A percentile compares a stretch with the other conserved stretches of the same genome.
Conservation (phyloP, 441 rosid genomes). For the Brassica balearica region DNA sequence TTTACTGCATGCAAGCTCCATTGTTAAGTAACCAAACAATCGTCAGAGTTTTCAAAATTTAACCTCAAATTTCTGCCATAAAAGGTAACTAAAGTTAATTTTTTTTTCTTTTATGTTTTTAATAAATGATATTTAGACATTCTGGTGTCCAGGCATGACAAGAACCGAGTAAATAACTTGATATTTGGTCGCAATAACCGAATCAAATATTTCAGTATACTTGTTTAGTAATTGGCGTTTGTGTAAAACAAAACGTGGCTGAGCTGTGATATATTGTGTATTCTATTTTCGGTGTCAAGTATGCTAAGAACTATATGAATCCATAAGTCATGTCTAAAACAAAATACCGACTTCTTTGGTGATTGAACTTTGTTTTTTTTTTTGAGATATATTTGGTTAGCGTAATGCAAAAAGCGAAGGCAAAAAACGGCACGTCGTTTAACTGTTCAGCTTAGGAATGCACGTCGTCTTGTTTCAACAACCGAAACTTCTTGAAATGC, state of each 20-base stretch:
- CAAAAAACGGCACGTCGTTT: constrained; percentile 2
- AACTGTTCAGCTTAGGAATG: not conserved
- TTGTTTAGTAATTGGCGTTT: too few species aligned
- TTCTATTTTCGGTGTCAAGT: too few species aligned
- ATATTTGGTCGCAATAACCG: not conserved
- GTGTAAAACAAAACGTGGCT: too few species aligned
- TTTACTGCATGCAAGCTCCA: constrained; percentile 30
- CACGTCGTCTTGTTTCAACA: constrained; percentile 24
- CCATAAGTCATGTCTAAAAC: not conserved
- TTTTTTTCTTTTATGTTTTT: constrained; percentile 2
- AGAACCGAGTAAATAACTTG: not conserved
- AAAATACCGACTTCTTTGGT: not conserved
- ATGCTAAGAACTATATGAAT: too few species aligned
- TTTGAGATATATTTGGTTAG: not conserved
- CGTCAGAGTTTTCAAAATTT: constrained; percentile 30
- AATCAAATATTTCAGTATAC: not conserved
- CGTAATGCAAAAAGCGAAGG: not conserved
- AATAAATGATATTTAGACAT: not conserved
- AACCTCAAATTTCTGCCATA: constrained; percentile 13
- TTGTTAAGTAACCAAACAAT: constrained; percentile 31
- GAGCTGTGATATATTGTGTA: too few species aligned
- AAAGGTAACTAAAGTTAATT: constrained; percentile 21
- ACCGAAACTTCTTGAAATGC: constrained; percentile 35
- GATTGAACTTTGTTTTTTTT: not conserved
- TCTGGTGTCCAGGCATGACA: constrained; percentile 12